Percentiles rank a stretch among this genome's conserved stretches.
phyloP scores from a whole-genome alignment of 1,284 basidiomycete genomes.

The Kalmanozyma brasiliensis region DNA sequence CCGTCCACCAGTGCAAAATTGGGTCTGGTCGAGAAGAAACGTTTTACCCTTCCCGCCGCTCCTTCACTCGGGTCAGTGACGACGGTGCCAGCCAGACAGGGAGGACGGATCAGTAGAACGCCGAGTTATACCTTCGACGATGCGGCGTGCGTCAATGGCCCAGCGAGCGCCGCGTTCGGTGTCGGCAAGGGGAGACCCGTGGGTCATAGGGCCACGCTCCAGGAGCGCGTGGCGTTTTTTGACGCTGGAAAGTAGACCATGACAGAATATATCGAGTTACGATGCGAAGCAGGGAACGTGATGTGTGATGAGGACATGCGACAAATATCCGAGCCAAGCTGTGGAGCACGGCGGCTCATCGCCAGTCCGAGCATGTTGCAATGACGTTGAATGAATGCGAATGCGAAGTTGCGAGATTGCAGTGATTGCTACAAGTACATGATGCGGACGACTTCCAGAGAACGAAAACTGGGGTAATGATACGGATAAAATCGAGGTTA shows the following conservation, averaged over 20 bases:
- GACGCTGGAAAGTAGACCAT: slow-evolving; percentile 31
- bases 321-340: no score
- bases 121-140: slow-evolving; percentile 22
- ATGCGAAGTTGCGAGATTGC: no score
- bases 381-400: no score
- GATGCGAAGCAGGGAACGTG: no score
- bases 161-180: slow-evolving; percentile 26
- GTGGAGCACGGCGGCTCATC: no score
- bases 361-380: no score
- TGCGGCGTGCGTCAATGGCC: neutral
- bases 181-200: slow-evolving; percentile 30
- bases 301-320: no score
- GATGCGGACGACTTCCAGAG: no score
- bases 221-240: slow-evolving; percentile 58
- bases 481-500: no score
- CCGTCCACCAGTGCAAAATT: slow-evolving; percentile 11
- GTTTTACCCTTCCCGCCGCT: slow-evolving; percentile 34
- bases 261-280: neutral
- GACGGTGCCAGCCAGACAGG: slow-evolving; percentile 13
- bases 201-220: slow-evolving; percentile 34
- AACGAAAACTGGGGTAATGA: no score
- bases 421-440: no score
- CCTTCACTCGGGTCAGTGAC: slow-evolving; percentile 1
- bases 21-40: slow-evolving; percentile 45
- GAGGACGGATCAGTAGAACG: slow-evolving; percentile 17